Evolutionary conservation across 2,329 filamentous ascomycete genomes (phyloP).

Genomic region (Monilinia aucupariae): DNA sequence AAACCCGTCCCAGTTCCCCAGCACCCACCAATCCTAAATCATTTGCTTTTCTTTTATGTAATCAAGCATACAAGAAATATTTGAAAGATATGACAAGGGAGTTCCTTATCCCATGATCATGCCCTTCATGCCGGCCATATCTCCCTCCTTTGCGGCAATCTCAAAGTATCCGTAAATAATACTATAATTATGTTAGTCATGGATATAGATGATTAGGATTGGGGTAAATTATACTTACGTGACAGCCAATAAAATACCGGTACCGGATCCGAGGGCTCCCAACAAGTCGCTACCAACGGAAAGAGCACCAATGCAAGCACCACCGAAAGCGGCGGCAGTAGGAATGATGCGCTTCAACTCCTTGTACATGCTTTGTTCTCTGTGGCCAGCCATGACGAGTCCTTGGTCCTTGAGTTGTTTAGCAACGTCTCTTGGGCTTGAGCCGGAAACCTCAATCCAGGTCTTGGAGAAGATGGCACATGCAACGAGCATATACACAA

Average conservation of each 20-base stretch:
- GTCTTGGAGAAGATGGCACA: constrained; percentile 99
- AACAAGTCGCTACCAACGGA: constrained; percentile 94
- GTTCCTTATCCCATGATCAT: constrained; percentile 61
- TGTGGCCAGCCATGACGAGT: constrained; percentile 98
- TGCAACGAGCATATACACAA: constrained; percentile 94
- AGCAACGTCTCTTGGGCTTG: constrained; percentile 93
- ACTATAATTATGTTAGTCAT: constrained; percentile 45
- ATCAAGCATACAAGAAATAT: constrained; percentile 24
- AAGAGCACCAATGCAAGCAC: constrained; percentile 96
- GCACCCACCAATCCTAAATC: constrained; percentile 5
- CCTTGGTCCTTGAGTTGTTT: constrained; percentile 99
- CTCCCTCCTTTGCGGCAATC: constrained; percentile 97
- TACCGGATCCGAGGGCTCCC: constrained; percentile 92
- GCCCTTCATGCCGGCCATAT: constrained; percentile 76
- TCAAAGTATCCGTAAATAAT: constrained; percentile 99
- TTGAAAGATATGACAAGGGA: constrained; percentile 21
- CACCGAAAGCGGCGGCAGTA: constrained; percentile 94
- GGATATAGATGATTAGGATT: constrained; percentile 25
- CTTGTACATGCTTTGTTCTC: constrained; percentile 99
- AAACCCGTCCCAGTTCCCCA: constrained; percentile 1
- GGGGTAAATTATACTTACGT: constrained; percentile 62
- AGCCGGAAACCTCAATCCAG: constrained; percentile 99
- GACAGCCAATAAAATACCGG: constrained; percentile 95
- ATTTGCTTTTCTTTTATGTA: constrained; percentile 16
- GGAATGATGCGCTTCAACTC: constrained; percentile 99